Percentiles rank a stretch among this genome's conserved stretches.
phyloP scores from a whole-genome alignment of 169 alveolate species.

The Neospora caninum region DNA sequence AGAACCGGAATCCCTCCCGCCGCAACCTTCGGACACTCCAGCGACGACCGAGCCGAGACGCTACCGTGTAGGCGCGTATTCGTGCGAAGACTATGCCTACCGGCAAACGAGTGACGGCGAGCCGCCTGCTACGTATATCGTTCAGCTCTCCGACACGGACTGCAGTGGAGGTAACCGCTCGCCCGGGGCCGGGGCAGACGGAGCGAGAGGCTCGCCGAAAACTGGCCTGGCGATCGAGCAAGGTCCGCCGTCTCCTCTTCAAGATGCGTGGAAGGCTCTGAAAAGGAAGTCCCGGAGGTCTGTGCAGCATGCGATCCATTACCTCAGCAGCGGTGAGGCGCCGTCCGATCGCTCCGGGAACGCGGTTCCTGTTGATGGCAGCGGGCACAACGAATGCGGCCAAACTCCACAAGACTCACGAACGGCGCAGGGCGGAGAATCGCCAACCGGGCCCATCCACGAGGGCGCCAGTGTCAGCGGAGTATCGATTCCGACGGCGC shows the following conservation, averaged over 20 bases:
- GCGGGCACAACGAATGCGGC: not conserved
- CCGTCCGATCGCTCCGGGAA: not conserved
- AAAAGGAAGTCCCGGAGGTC: not conserved
- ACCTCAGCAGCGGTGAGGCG: not conserved
- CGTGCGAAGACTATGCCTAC: not conserved
- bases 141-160: not conserved
- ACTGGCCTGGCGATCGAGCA: not conserved
- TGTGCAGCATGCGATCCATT: not conserved
- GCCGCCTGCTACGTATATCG: not conserved
- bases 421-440: not conserved
- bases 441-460: not conserved
- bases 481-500: too few species aligned
- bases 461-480: not conserved
- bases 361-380: not conserved
- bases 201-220: not conserved
- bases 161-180: not conserved
- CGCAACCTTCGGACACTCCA: not conserved
- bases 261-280: not conserved
- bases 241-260: not conserved
- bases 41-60: not conserved
- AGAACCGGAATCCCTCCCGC: not conserved
- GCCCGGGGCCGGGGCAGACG: not conserved
- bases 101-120: not conserved
- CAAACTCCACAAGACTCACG: not conserved
- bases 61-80: not conserved